Base-by-base conservation (phyloP, 176 grass and related monocot species). In the Luzula sylvatica region DNA sequence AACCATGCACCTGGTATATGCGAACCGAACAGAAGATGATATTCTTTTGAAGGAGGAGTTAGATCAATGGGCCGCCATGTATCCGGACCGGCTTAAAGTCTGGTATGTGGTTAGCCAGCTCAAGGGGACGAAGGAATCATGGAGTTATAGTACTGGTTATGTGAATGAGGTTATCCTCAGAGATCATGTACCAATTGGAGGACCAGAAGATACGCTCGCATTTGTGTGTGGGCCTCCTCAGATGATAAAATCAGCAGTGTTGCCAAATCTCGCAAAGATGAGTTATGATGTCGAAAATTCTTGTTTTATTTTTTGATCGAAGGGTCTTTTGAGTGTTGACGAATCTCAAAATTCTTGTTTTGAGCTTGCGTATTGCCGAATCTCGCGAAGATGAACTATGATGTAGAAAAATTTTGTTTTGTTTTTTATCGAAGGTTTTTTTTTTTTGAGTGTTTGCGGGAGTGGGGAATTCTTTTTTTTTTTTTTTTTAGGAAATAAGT, bases 1-100 rank as follows among this genome's bases (percentile, higher is more conserved):
- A 35, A 79, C 77, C 65, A 94, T 94, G 83, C 79, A 87, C 60
- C 61, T 87, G 5, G 69, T 94, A 21, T 87, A 87, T 53, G 83
- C 79, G 11, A 83, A 72, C 65, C 72, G 88, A 46, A 75, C 79
- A 2, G 72, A 83, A 77, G 83, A 78, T 62, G 92, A 96, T 68
- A 82, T 96, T 32, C 71, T 89, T 3, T 66, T 89, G 15, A 23
- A 71, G 55, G 65, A 43, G 6, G 85, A 89, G 77, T 69, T 96
- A 8, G 85, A 89, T 54, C 53, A 23, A 20, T 86, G 70, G 72
- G 81, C 81, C 7, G 20, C 16, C 0, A 63, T 58, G 18, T 32
- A 71, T 53, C 92, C 85, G 0, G 51, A 53, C 24, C 56, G 72
- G 75, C 51, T 96, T 46, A 96, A 82, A 74, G 81, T 96, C 23